phyloP scores from a whole-genome alignment of 768 basidiomycete species.

The Amanita inopinata region DNA sequence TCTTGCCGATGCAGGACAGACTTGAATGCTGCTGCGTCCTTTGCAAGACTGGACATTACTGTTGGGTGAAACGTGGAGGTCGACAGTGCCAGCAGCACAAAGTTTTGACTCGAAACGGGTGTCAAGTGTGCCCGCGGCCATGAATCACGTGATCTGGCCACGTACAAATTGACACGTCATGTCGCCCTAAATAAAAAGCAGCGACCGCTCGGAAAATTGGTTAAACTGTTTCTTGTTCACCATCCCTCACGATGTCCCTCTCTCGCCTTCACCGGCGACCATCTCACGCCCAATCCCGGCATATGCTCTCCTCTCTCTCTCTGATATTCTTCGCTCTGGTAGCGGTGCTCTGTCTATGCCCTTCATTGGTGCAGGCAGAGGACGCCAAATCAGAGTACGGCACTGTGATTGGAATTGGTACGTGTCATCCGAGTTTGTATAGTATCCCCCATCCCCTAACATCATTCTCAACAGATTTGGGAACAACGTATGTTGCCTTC shows the following conservation, averaged over 20 bases:
- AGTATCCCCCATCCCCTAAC: slow-evolving; percentile 2
- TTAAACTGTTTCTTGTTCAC: slow-evolving; percentile 1
- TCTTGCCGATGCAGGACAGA: slow-evolving; percentile 53
- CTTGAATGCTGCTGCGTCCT: slow-evolving; percentile 67
- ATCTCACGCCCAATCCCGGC: slow-evolving; percentile 6
- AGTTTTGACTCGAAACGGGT: too few relatives aligned
- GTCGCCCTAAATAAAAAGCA: slow-evolving; percentile 6
- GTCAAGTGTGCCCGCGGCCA: too few relatives aligned
- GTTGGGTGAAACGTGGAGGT: too few relatives aligned
- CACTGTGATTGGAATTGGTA: slow-evolving; percentile 75
- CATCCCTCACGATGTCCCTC: slow-evolving; percentile 4
- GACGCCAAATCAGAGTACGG: slow-evolving; percentile 50
- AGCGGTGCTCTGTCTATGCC: slow-evolving; percentile 58
- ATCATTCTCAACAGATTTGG: slow-evolving; percentile 43
- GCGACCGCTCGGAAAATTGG: neutral
- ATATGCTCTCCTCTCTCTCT: slow-evolving; percentile 31
- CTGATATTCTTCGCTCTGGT: slow-evolving; percentile 41
- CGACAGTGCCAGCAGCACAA: too few relatives aligned
- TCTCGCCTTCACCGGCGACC: slow-evolving; percentile 8
- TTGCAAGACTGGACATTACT: slow-evolving; percentile 66
- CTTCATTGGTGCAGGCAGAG: slow-evolving; percentile 45
- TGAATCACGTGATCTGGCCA: slow-evolving; percentile 7
- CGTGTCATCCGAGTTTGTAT: slow-evolving; percentile 13
- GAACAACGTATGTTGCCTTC: slow-evolving; percentile 58
- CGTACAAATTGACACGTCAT: slow-evolving; percentile 10